Conservation (phyloP, 164 flowering plant genomes). For the Litsea cubeba region DNA sequence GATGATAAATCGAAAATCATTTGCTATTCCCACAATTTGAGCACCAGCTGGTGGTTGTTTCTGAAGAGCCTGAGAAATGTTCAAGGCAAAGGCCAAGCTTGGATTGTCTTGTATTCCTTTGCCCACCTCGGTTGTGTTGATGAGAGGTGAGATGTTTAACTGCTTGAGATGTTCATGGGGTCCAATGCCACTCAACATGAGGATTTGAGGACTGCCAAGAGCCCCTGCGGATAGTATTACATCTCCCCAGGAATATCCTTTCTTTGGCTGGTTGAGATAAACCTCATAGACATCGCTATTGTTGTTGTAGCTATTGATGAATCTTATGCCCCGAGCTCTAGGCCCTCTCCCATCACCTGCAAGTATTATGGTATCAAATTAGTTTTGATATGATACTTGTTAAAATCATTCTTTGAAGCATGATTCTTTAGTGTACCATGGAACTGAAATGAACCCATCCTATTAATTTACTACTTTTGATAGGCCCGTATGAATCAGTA, state of each 20-base stretch:
- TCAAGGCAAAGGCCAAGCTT: conserved; percentile 14
- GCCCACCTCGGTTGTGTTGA: conserved; percentile 22
- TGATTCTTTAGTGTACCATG: background rate
- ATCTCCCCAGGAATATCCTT: conserved; percentile 13
- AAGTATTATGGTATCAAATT: background rate
- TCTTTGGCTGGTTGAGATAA: conserved; percentile 3
- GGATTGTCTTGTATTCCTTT: conserved; percentile 36
- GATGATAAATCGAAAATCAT: conserved; percentile 21
- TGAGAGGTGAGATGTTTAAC: conserved; percentile 21
- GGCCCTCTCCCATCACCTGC: conserved; percentile 4
- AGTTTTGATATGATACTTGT: too few relatives aligned
- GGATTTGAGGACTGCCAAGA: conserved; percentile 40
- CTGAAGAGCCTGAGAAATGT: conserved; percentile 8
- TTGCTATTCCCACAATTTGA: conserved; percentile 31
- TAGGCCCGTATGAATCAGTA: too few relatives aligned
- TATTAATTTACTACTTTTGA: too few relatives aligned
- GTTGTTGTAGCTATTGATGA: conserved; percentile 5
- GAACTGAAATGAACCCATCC: too few relatives aligned
- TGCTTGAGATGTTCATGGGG: conserved; percentile 25
- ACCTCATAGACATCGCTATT: background rate
- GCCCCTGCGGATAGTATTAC: conserved; percentile 39
- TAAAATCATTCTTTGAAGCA: background rate
- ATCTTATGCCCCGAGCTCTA: conserved; percentile 10
- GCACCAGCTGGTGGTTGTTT: conserved; percentile 22
- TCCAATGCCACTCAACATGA: conserved; percentile 44